Conservation (phyloP, 2,329 filamentous ascomycete species). For the Ceratocystis cacaofunesta region DNA sequence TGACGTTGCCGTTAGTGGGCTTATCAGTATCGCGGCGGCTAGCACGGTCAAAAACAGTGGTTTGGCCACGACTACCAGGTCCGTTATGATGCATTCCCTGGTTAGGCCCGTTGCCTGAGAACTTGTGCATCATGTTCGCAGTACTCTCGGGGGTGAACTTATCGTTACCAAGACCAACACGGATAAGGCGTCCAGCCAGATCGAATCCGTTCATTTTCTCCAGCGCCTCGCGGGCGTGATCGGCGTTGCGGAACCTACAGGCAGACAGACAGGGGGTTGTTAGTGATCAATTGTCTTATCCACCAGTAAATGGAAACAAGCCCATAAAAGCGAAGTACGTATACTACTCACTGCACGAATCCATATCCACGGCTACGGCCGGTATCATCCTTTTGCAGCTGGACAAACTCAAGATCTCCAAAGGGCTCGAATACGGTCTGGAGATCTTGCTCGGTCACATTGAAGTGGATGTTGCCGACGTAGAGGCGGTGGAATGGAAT, state of each 20-base stretch:
- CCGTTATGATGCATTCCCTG: constrained; percentile 77
- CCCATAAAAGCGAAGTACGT: not conserved
- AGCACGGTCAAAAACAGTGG: constrained; percentile 57
- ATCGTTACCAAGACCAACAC: constrained; percentile 98
- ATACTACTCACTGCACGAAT: constrained; percentile 77
- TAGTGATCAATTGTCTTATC: constrained; percentile 21
- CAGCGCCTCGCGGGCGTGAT: constrained; percentile 81
- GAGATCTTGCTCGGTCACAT: constrained; percentile 89
- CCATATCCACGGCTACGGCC: constrained; percentile 88
- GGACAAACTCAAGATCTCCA: constrained; percentile 92
- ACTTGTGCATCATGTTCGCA: constrained; percentile 80
- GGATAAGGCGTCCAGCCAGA: constrained; percentile 89
- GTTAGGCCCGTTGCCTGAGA: constrained; percentile 54
- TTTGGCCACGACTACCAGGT: constrained; percentile 70
- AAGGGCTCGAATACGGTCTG: constrained; percentile 96
- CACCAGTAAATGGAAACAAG: no score
- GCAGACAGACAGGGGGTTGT: constrained; percentile 19
- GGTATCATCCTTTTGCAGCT: constrained; percentile 89
- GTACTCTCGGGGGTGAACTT: constrained; percentile 98
- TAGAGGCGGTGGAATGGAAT: constrained; percentile 96
- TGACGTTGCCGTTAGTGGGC: constrained; percentile 49
- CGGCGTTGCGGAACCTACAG: constrained; percentile 73
- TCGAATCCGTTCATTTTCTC: constrained; percentile 99
- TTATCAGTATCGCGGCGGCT: constrained; percentile 89
- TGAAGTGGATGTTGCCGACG: constrained; percentile 99